phyloP scores from a whole-genome alignment of 352 stramenopile species.

The Phytopythium chamaehyphon region DNA sequence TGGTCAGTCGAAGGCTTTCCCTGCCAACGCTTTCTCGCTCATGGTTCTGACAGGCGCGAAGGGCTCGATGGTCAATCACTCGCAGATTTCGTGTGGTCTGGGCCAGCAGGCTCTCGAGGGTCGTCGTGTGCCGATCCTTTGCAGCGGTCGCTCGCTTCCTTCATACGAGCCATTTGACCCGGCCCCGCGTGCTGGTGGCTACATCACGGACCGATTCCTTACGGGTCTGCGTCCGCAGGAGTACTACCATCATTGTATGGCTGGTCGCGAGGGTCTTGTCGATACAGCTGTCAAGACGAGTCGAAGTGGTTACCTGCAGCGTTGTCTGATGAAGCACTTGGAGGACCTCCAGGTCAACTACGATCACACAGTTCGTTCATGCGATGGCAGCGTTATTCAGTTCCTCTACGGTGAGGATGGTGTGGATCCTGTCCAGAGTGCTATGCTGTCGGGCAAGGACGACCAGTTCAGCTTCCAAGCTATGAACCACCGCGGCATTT shows the following conservation, averaged over 20 bases:
- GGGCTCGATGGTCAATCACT: constrained; percentile 99
- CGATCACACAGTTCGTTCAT: constrained; percentile 98
- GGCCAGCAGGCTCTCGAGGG: constrained; percentile 99
- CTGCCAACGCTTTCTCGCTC: constrained; percentile 98
- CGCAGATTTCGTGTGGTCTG: constrained; percentile 97
- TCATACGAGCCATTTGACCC: constrained; percentile 98
- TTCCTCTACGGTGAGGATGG: constrained; percentile 99
- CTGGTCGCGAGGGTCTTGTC: constrained; percentile 97
- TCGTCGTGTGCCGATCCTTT: constrained; percentile 97
- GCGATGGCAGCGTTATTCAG: constrained; percentile 96
- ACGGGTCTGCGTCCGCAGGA: constrained; percentile 96
- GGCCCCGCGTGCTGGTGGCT: constrained; percentile 96
- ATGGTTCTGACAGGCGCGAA: constrained; percentile 99
- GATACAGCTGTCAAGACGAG: constrained; percentile 99
- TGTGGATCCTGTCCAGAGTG: constrained; percentile 95
- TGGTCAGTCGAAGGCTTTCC: constrained; percentile 97
- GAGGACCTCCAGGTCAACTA: constrained; percentile 98
- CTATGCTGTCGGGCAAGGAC: constrained; percentile 94
- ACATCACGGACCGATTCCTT: constrained; percentile 99
- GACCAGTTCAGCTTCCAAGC: constrained; percentile 94
- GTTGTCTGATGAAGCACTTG: constrained; percentile 99
- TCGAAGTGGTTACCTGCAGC: constrained; percentile 98
- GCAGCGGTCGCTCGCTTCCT: constrained; percentile 96
- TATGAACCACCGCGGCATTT: constrained; percentile 95
- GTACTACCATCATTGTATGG: constrained; percentile 99